Base-by-base conservation (phyloP, 371 early-diverging fungal species). In the Mucor piriformis region DNA sequence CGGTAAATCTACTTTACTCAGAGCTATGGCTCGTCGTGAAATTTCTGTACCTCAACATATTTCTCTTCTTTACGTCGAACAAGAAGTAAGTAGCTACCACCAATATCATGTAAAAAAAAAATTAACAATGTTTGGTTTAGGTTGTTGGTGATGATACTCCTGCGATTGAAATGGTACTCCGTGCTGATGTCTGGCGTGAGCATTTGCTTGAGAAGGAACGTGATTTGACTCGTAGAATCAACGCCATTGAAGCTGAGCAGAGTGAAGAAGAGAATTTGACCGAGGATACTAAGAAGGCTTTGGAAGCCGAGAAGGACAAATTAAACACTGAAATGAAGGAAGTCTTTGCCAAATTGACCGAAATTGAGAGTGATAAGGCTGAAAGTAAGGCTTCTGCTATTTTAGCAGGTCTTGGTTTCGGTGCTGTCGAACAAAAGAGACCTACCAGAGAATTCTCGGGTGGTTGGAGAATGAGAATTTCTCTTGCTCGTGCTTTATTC, bases 311-410 rank as follows among this genome's bases (percentile, higher is more conserved):
- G 57, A 88, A 88, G 65, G 85, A 86, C 20, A 79, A 82, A 60
- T 69, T 87, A 43, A 75, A 83, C 49, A 71, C 74, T 32, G 85
- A 89, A 42, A 76, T 98, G 21, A 92, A 92, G 78, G 88, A 89
- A 52, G 84, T 94, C 6, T 94, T 94, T 74, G 57, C 70, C 49
- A 92, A 92, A 64, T 72, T 98, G 37, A 86, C 92, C 54, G 97
- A 95, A 27, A 96, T 96, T 69, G 98, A 97, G 58, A 88, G 95
- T 35, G 96, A 98, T 72, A 96, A 93, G 79, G 99, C 98, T 0
- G 98, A 95, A 73, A 72, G 96, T 25, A 83, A 85, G 54, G 97
- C 97, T 2, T 89, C 93, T 16, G 84, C 90, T 37, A 97, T 98
- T 70, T 84, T 99, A 46, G 83, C 85, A 42, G 98, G 98, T 84